Base-by-base conservation (phyloP, 75 land plant genomes). In the Pinus taeda region DNA sequence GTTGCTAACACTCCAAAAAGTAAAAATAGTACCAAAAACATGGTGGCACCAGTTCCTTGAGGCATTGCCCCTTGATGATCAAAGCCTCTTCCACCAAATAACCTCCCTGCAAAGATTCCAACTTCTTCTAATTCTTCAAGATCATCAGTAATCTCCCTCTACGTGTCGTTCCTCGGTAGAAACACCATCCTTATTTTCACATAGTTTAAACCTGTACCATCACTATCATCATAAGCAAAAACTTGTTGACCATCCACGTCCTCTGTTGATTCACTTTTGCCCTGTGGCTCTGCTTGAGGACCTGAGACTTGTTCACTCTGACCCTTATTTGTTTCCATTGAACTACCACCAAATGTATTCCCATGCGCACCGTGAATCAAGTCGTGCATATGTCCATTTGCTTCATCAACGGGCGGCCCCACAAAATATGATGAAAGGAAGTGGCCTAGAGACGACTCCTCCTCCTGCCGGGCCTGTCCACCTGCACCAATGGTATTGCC, bases 81-180 rank as follows among this genome's bases (percentile, higher is more conserved):
- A 56, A 82, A 55, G 63, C 80, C 80, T n/a, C 84, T 81, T 18
- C 84, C 81, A 57, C 81, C 81, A 56, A 82, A 79, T 49, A 82
- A 62, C 75, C 78, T 79, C 29, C 75, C 82, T 53, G 84, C 57
- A 79, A 74, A 79, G 57, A 79, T 60, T 60, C 82, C 71, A 57
- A 82, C 59, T 6, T 67, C 81, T 29, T 73, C 74, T 72, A 75
- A 56, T 36, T 82, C 81, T 74, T 80, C 78, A n/a, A 74, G 56
- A 74, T 55, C 60, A 11, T 82, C 81, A 2, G 57, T 29, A 22
- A 73, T 42, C n/a, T 59, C 37, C 14, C 64, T 74, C 26, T 62
- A 67, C 1, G 74, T 79, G 49, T 73, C 66, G 37, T 74, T 79
- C 42, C 61, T 58, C 30, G 74, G 39, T 4, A 37, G 57, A 56